phyloP scores from a whole-genome alignment of 129 eudicot genomes.

The Solidago caesia region DNA sequence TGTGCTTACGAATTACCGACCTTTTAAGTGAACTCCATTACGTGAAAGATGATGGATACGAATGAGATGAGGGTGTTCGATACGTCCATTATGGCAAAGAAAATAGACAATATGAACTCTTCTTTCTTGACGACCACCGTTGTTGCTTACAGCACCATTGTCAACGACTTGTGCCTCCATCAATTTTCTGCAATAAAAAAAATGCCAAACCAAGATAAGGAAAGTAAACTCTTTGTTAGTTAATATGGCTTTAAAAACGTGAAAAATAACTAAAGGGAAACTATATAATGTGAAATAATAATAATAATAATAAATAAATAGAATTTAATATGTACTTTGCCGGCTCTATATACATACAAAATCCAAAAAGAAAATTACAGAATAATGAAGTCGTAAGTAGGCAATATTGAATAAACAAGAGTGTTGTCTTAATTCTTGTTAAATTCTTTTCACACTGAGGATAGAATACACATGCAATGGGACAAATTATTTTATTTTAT shows the following conservation, averaged over 20 bases:
- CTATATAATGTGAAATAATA: neutral
- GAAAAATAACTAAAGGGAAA: neutral
- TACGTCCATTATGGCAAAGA: conserved; percentile 53
- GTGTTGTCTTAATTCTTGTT: neutral
- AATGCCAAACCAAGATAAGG: neutral
- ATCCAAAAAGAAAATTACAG: neutral
- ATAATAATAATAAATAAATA: neutral
- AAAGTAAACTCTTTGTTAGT: conserved; percentile 16
- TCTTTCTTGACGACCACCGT: conserved; percentile 38
- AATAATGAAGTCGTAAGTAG: neutral
- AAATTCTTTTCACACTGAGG: neutral
- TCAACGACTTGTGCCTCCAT: conserved; percentile 44
- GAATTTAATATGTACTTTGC: conserved; percentile 1
- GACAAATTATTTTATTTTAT: neutral
- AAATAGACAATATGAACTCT: conserved; percentile 59
- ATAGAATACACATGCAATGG: neutral
- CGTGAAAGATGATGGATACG: conserved; percentile 51
- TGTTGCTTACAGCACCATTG: neutral
- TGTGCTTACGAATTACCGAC: conserved; percentile 6
- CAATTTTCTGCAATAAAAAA: conserved; percentile 32
- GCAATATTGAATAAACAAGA: neutral
- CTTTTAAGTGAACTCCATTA: conserved; percentile 62
- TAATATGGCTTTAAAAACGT: neutral
- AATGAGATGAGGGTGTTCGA: conserved; percentile 71
- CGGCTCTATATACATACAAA: neutral